A percentile compares a stretch with the other conserved stretches of the same genome.
These are phyloP conservation scores for Cutaneotrichosporon dermatis DNA, from an alignment of 1,284 basidiomycete genomes.

Conservation along the genomic window DNA sequence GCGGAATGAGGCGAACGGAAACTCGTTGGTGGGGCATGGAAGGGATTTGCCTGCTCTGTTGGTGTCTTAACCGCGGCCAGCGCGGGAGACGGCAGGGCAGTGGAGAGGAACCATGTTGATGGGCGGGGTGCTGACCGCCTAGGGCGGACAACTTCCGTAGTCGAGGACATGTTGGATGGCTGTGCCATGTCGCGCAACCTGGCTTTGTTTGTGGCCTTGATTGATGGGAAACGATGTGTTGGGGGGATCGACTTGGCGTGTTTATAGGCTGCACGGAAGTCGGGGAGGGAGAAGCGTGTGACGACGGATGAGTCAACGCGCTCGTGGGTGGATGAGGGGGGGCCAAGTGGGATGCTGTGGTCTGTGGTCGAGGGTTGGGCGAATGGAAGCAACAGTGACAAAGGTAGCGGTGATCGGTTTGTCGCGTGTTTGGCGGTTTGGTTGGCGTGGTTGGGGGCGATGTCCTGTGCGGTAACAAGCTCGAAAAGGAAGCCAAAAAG, in stretches of 20 bases:
- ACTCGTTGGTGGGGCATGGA: slow-evolving; percentile 10
- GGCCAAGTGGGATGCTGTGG: background rate
- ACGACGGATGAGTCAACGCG: background rate
- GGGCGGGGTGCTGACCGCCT: background rate
- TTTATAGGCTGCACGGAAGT: background rate
- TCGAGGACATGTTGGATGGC: background rate
- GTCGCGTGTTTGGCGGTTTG: background rate
- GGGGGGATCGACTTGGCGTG: background rate
- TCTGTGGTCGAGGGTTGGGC: background rate
- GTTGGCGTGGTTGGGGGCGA: too few relatives aligned
- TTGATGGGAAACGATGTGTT: too few relatives aligned
- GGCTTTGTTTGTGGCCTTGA: background rate
- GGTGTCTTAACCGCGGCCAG: slow-evolving; percentile 7
- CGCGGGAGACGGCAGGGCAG: background rate
- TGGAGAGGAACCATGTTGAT: background rate
- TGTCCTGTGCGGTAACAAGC: too few relatives aligned
- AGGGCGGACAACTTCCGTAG: background rate
- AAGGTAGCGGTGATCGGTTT: background rate
- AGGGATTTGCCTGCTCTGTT: slow-evolving; percentile 9
- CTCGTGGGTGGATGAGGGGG: background rate
- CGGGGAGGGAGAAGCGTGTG: background rate
- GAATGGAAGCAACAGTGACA: background rate
- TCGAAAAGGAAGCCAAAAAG: background rate
- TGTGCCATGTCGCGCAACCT: background rate
- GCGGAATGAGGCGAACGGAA: slow-evolving; percentile 14